Base-by-base conservation (phyloP, 2,329 filamentous ascomycete species). In the Cladosporium sp. region DNA sequence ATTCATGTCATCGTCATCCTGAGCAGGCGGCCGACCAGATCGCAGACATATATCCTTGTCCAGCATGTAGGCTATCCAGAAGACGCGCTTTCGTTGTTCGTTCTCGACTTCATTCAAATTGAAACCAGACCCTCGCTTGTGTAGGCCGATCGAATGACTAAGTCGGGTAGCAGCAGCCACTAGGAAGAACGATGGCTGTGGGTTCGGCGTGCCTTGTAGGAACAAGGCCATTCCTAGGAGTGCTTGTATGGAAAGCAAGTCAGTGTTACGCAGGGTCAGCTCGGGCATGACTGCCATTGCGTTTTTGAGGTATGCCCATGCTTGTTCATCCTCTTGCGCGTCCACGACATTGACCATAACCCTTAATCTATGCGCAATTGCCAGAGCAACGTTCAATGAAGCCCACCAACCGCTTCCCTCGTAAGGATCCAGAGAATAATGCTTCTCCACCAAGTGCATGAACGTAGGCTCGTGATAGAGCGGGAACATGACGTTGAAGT, bases 401-500 rank as follows among this genome's bases (percentile, higher is more conserved):
- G 94, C 94, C 93, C 94, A 99, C 94, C 94, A 99, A 3, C 94
- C 94, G 5, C 91, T 95, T 25, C 93, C 92, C 70, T 96, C 87
- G 64, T 97, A 97, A 0, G 93, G 93, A 64, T 97, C 90, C 50
- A 86, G 79, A 0, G 91, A 95, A 73, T 97, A 99, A 71, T 97
- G 93, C 65, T 89, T 86, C 69, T 97, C 91, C 32, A 97, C 91
- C 4, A 97, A 80, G 70, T 97, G 92, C 91, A 97, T 97, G 70
- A 99, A 99, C 0, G 94, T 97, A 1, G 93, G 92, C 72, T 97
- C 92, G 73, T 99, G 94, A 69, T 96, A 99, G 3, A 99, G 80
- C 5, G 94, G 94, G 70, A 97, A 96, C 83, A 97, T 93, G 83
- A 91, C 94, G 77, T 99, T 99, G 81, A 99, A 97, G 75, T 97